phyloP scores from a whole-genome alignment of 768 basidiomycete species.

The Favolaschia claudopus region DNA sequence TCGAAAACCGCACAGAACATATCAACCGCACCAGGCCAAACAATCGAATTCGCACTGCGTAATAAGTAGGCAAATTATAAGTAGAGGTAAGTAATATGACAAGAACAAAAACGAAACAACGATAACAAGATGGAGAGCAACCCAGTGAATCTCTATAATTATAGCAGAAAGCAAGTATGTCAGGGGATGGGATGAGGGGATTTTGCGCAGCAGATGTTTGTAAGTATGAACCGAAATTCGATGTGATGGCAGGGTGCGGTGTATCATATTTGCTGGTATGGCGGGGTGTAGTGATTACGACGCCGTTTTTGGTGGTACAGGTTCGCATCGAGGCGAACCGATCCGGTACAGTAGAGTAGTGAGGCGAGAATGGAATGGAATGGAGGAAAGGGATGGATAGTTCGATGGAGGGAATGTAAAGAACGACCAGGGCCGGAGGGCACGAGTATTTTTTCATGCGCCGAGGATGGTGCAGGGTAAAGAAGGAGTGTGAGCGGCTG shows the following conservation, averaged over 20 bases:
- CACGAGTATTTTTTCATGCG: background rate
- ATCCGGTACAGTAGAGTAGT: background rate
- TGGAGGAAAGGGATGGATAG: background rate
- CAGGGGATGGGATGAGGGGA: too few species aligned
- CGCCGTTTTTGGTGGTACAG: background rate
- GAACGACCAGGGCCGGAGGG: background rate
- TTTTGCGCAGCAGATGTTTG: too few species aligned
- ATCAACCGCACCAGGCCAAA: constrained; percentile 18
- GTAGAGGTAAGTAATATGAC: background rate
- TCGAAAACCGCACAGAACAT: too few species aligned
- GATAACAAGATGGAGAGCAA: background rate
- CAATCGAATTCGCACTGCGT: constrained; percentile 2
- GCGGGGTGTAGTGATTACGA: too few species aligned
- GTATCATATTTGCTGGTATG: too few species aligned
- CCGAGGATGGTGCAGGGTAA: background rate
- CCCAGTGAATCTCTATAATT: background rate
- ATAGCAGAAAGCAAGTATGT: background rate
- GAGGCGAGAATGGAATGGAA: background rate
- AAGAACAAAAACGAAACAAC: constrained; percentile 14
- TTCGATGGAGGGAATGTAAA: too few species aligned
- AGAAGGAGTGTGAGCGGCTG: constrained; percentile 12
- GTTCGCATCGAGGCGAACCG: background rate
- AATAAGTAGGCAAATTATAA: background rate
- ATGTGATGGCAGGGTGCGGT: too few species aligned
- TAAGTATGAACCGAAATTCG: too few species aligned